Evolutionary conservation across 2,329 filamentous ascomycete genomes (phyloP).

Genomic region (Hymenoscyphus scutula): DNA sequence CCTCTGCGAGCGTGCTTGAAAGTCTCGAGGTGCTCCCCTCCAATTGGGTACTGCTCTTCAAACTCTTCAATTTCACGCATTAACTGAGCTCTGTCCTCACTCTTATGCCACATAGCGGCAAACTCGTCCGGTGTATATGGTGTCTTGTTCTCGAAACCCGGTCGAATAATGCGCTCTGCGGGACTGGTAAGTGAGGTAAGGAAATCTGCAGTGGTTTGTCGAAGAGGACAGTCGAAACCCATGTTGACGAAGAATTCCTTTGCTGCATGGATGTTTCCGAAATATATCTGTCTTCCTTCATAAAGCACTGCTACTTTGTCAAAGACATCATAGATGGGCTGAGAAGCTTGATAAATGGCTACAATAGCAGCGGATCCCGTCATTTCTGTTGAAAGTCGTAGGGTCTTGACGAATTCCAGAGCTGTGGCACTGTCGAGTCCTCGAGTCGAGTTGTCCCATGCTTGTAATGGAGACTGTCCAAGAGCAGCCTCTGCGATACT

Average conservation of each 20-base stretch:
- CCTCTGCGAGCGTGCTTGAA: conserved; percentile 41
- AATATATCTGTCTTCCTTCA: conserved; percentile 76
- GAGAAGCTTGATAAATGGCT: conserved; percentile 70
- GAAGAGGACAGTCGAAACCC: conserved; percentile 68
- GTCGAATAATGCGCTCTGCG: conserved; percentile 44
- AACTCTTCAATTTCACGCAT: conserved; percentile 39
- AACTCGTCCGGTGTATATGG: conserved; percentile 72
- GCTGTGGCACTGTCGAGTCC: conserved; percentile 73
- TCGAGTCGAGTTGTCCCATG: conserved; percentile 72
- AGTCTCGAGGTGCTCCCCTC: conserved; percentile 44
- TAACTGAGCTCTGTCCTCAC: conserved; percentile 43
- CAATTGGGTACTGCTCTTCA: conserved; percentile 39
- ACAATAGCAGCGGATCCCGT: conserved; percentile 60
- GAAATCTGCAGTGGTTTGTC: conserved; percentile 60
- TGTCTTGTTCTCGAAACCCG: conserved; percentile 59
- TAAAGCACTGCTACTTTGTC: conserved; percentile 79
- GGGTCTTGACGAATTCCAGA: conserved; percentile 66
- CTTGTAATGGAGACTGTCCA: conserved; percentile 57
- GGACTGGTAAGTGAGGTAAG: conserved; percentile 70
- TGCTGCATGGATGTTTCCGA: conserved; percentile 57
- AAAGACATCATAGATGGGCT: conserved; percentile 65
- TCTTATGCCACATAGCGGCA: conserved; percentile 50
- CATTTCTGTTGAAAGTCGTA: conserved; percentile 65
- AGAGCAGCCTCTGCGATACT: conserved; percentile 71
- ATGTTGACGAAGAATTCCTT: conserved; percentile 68